Conservation (phyloP, 768 basidiomycete species). For the Holtermanniella nyarrowii region DNA sequence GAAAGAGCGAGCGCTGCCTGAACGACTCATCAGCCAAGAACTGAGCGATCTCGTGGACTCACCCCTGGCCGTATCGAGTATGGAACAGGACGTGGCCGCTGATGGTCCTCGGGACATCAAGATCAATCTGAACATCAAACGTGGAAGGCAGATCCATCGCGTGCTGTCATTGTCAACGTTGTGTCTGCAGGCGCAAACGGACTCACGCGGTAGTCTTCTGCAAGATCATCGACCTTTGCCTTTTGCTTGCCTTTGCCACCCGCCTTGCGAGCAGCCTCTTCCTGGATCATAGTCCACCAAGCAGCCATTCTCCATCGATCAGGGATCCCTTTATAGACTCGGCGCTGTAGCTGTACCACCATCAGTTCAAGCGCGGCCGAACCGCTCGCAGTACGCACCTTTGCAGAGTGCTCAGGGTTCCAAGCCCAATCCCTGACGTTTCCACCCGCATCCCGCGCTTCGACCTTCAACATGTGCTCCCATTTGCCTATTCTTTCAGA, state of each 20-base stretch:
- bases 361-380: conserved; percentile 12
- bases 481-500: conserved; percentile 73
- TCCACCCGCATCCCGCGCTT: conserved; percentile 59
- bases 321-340: conserved; percentile 91
- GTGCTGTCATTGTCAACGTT: conserved; percentile 41
- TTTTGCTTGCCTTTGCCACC: conserved; percentile 17
- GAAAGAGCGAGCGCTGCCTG: conserved; percentile 89
- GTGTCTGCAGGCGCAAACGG: neutral
- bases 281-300: conserved; percentile 71
- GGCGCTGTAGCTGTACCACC: conserved; percentile 45
- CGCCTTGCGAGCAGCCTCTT: conserved; percentile 1
- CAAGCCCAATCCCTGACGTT: conserved; percentile 68
- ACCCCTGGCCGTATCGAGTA: conserved; percentile 93
- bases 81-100: conserved; percentile 87
- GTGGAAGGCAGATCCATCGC: conserved; percentile 67
- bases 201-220: conserved; percentile 32
- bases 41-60: conserved; percentile 36
- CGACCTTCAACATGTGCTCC: conserved; percentile 68
- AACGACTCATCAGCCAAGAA: neutral
- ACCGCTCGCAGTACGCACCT: conserved; percentile 1
- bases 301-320: conserved; percentile 89
- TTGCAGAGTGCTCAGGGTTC: conserved; percentile 7
- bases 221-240: conserved; percentile 42
- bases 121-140: conserved; percentile 93
- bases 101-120: conserved; percentile 94